These are phyloP conservation scores for Citrus maxima DNA, from an alignment of 345 rosid species.

Conservation along the genomic window DNA sequence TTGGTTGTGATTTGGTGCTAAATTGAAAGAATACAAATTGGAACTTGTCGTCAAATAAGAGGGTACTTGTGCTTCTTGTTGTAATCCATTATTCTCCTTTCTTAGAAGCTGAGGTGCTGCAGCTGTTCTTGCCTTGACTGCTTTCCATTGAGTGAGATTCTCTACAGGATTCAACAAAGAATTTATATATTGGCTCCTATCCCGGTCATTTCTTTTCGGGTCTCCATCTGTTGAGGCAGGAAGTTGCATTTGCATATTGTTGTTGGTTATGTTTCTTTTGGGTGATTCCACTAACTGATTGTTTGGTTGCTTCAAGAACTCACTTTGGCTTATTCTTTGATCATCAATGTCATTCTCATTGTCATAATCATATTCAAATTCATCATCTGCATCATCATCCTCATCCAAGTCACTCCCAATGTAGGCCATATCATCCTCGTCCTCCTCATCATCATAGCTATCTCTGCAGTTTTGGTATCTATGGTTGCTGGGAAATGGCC, in stretches of 20 bases:
- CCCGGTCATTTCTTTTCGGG: constrained; percentile 31
- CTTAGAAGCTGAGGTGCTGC: constrained; percentile 22
- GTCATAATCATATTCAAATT: constrained; percentile 8
- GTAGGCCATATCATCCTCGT: constrained; percentile 46
- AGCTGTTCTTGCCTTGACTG: constrained; percentile 58
- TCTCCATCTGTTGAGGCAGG: constrained; percentile 7
- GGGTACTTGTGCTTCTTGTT: constrained; percentile 19
- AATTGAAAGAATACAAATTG: not conserved
- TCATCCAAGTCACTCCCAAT: constrained; percentile 58
- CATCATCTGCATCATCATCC: constrained; percentile 25
- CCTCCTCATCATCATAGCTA: constrained; percentile 69
- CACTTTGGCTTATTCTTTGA: constrained; percentile 6
- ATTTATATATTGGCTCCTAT: constrained; percentile 39
- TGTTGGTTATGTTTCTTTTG: constrained; percentile 15
- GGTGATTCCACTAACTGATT: not conserved
- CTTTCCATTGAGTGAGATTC: constrained; percentile 83
- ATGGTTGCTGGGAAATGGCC: constrained; percentile 47
- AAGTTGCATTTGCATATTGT: constrained; percentile 2
- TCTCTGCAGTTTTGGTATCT: constrained; percentile 58
- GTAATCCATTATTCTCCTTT: constrained; percentile 55
- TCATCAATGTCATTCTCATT: constrained; percentile 27
- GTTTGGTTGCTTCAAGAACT: constrained; percentile 4
- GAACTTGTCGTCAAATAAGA: constrained; percentile 13
- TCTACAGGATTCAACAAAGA: constrained; percentile 78
- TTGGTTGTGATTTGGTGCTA: constrained; percentile 16